Base-by-base conservation (phyloP, 2,329 filamentous ascomycete species). In the Neospermospora avenae region DNA sequence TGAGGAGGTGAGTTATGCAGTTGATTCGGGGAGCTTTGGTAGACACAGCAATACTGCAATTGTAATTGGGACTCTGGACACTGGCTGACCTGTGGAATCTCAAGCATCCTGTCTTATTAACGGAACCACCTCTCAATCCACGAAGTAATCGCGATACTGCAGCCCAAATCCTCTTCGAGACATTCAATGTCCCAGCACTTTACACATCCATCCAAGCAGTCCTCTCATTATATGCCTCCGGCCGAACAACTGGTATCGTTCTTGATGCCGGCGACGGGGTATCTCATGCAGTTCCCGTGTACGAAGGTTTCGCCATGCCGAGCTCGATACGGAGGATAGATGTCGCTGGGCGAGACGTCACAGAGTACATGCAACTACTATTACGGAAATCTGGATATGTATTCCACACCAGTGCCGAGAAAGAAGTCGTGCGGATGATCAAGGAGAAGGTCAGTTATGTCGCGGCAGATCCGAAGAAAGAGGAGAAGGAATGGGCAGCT, bases 121-220 rank as follows among this genome's bases (percentile, higher is more conserved):
- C 95, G 63, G 95, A 99, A 77, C 91, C 95, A 53, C 95, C 95
- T 42, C 81, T 99, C 67, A 99, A 99, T 76, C 95, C 95, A 35
- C 88, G 93, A 75, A 88, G 89, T 75, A 98, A 99, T 78, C 91
- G 95, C 73, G 95, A 99, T 74, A 96, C 88, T 7, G 95, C 95
- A 41, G 95, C 95, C 44, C 95, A 99, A 76, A 96, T 99, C 66
- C 86, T 99, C 59, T 99, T 99, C 77, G 95, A 99, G 78, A 96
- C 93, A 2, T 98, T 98, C 82, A 98, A 98, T 73, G 93, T 98
- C 11, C 95, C 95, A 13, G 95, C 95, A 3, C 81, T 98, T 48
- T 96, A 97, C 78, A 96, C 91, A 58, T 97, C 93, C 2, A 96
- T 99, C 68, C 95, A 99, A 79, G 95, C 95, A 0, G 93, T 98